Conservation (phyloP, 2,329 filamentous ascomycete genomes). For the Macroventuria anomochaeta region DNA sequence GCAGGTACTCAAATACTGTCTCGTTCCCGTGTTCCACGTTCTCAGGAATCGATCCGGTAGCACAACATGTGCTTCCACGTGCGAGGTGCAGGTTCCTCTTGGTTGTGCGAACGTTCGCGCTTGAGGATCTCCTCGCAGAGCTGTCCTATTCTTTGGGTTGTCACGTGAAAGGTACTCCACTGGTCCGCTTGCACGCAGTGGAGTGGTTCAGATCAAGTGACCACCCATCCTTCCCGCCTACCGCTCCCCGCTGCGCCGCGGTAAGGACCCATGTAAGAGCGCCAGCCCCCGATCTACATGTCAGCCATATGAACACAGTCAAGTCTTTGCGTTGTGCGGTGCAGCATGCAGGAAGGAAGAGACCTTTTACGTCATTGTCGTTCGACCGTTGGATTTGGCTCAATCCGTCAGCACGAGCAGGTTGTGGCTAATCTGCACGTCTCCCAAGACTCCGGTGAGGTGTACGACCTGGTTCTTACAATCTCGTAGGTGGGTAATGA, state of each 20-base stretch:
- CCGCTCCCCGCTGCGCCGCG: slow-evolving; percentile 31
- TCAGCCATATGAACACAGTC: slow-evolving; percentile 15
- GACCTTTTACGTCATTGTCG: slow-evolving; percentile 6
- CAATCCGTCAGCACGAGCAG: background rate
- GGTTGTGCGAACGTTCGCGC: background rate
- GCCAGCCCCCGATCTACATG: slow-evolving; percentile 26
- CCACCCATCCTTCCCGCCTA: slow-evolving; percentile 44
- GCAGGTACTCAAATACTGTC: background rate
- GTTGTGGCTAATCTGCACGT: slow-evolving; percentile 3
- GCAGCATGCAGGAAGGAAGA: slow-evolving; percentile 19
- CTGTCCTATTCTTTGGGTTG: background rate
- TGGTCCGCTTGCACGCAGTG: background rate
- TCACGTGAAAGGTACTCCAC: slow-evolving; percentile 6
- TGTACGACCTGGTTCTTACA: background rate
- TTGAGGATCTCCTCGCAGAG: background rate
- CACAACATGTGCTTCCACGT: slow-evolving; percentile 8
- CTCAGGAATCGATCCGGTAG: slow-evolving; percentile 1
- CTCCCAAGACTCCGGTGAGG: slow-evolving; percentile 1
- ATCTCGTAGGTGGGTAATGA: background rate
- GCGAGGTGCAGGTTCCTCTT: slow-evolving; percentile 1
- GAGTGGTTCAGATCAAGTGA: slow-evolving; percentile 32
- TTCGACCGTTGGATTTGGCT: slow-evolving; percentile 8
- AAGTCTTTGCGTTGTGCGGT: slow-evolving; percentile 31
- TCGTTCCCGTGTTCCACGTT: background rate
- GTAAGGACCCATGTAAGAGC: slow-evolving; percentile 28